Conservation (phyloP, 139 green algal species). For the Ostreobium quekettii region DNA sequence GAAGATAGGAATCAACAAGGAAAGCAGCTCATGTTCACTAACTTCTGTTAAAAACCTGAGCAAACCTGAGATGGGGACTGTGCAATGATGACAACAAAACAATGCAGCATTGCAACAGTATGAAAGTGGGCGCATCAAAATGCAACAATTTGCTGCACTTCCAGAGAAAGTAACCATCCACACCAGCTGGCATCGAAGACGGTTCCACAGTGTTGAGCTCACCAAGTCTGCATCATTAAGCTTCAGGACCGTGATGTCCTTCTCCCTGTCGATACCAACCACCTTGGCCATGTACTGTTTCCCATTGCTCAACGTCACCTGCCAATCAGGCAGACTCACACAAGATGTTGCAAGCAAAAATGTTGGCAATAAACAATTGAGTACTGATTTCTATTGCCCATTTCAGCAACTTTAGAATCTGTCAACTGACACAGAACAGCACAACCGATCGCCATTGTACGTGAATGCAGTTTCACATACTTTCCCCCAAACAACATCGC, state of each 20-base stretch:
- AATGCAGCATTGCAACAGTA: no score
- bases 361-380: not conserved
- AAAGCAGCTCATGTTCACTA: not conserved
- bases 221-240: slow-evolving; percentile 1
- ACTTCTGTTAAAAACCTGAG: not conserved
- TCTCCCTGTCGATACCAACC: slow-evolving; percentile 17
- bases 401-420: not conserved
- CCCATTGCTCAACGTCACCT: slow-evolving; percentile 9
- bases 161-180: not conserved
- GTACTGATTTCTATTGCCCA: not conserved
- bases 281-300: slow-evolving; percentile 22
- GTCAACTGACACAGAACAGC: slow-evolving; percentile 17
- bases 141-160: not conserved
- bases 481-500: slow-evolving; percentile 26
- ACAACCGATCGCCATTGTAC: slow-evolving; percentile 40
- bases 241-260: slow-evolving; percentile 31
- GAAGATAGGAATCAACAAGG: not conserved
- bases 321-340: not conserved
- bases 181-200: not conserved
- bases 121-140: slow-evolving; percentile 8
- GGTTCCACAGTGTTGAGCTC: not conserved
- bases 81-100: no score
- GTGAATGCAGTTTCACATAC: slow-evolving; percentile 35
- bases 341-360: not conserved
- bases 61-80: no score